Conservation (phyloP, 768 basidiomycete species). For the Tulasnella sp. region DNA sequence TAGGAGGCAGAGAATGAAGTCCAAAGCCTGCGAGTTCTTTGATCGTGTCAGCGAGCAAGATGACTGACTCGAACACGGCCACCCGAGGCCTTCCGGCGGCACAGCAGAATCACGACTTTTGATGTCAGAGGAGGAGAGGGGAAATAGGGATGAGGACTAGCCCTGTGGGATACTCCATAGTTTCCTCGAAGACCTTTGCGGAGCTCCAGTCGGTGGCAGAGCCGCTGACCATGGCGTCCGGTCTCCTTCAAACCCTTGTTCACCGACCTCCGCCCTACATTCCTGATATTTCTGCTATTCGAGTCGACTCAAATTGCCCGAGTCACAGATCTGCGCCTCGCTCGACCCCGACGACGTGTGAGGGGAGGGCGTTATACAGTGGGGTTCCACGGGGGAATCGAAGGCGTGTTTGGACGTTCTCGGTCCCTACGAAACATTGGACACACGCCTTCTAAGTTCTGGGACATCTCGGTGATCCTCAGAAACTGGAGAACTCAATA, state of each 20-base stretch:
- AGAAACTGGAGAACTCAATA: neutral
- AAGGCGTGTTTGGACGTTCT: neutral
- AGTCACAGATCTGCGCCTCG: neutral
- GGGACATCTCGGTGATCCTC: neutral
- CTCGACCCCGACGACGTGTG: neutral
- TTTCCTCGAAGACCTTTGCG: neutral
- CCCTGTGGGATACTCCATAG: neutral
- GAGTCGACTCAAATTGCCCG: neutral
- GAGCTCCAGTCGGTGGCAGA: neutral
- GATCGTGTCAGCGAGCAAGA: too few relatives aligned
- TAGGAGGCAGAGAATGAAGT: too few relatives aligned
- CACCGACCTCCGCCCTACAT: neutral
- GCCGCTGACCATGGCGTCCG: neutral
- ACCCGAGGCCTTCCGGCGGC: too few relatives aligned
- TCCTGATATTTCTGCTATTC: neutral
- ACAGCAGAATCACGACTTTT: too few relatives aligned
- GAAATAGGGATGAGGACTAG: neutral
- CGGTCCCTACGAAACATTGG: neutral
- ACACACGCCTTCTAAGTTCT: neutral
- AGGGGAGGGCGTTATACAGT: neutral
- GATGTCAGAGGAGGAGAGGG: neutral
- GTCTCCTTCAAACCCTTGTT: neutral
- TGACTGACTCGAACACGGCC: too few relatives aligned
- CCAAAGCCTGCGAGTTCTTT: too few relatives aligned
- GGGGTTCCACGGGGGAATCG: neutral